Evolutionary conservation across 148 eudicot genomes (phyloP), one percentile per base, ranked within the genome.

Genomic region (Silene conica): DNA sequence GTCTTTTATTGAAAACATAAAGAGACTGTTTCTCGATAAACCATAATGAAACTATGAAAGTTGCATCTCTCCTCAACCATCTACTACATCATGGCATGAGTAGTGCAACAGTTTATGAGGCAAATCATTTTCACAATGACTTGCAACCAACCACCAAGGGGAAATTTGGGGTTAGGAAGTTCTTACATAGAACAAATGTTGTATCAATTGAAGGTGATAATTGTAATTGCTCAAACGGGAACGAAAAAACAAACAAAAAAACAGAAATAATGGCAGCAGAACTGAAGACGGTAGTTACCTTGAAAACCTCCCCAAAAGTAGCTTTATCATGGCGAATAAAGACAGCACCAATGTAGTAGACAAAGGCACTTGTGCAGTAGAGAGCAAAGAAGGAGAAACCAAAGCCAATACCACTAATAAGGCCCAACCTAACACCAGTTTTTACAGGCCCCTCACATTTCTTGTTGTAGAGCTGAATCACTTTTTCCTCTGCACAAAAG

Each of bases 401-500:
- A n/a, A 89, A 86, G 38, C 90, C 82, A 34, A 74, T 13, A 59
- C 93, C 98, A 60, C 93, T 89, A 4, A 93, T 77, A 2, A 88
- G 45, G 54, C 93, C 93, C 25, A 79, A 75, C 34, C 86, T 87
- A 58, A 85, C 80, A 46, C 98, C 93, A 61, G 84, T 74, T 74
- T 82, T 83, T 74, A 82, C 61, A 0, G 98, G 96, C 28, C 48
- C 88, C 66, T 85, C 85, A 46, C 98, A 93, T 78, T 90, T 92
- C 70, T 79, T 79, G 75, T 83, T 74, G 41, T 88, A 92, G 78
- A 90, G 80, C 59, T 85, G 86, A 88, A 88, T 87, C 34, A 92
- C 93, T 70, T 92, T 90, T 58, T 90, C 86, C 82, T 92, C 97
- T 26, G 90, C 91, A 81, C 93, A 81, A 55, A 90, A 92, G n/a